Evolutionary conservation across 495 filamentous ascomycete genomes (phyloP).

Genomic region (Tuber brumale): DNA sequence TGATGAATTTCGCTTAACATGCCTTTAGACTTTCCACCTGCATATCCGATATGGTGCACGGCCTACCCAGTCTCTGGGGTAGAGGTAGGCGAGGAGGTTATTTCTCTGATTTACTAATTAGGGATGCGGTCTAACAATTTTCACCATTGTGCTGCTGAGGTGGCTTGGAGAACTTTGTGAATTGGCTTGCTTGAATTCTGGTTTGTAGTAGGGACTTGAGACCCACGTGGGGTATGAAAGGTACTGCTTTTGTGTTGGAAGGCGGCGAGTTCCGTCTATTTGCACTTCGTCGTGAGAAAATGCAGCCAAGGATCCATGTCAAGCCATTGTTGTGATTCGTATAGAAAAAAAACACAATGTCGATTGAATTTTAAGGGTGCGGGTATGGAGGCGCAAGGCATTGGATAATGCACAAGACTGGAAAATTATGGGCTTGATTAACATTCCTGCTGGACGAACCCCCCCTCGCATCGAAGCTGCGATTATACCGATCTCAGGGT

Average conservation of each 20-base stretch:
- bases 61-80: background rate
- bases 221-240: background rate
- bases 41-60: background rate
- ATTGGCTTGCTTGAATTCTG: background rate
- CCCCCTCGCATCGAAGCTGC: background rate
- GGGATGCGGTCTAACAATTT: background rate
- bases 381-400: background rate
- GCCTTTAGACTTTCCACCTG: too few species aligned
- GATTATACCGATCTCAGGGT: background rate
- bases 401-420: background rate
- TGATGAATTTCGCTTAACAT: background rate
- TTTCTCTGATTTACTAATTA: background rate
- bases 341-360: background rate
- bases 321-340: background rate
- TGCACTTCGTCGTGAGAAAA: background rate
- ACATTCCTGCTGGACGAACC: background rate
- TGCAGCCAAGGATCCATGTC: background rate
- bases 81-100: background rate
- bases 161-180: background rate
- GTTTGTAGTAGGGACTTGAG: background rate
- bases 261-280: background rate
- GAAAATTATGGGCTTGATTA: background rate
- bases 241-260: background rate
- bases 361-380: background rate
- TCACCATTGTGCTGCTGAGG: background rate